Percentiles rank a stretch among this genome's conserved stretches.
Conservation (phyloP, 2,329 filamentous ascomycete genomes). For the Penicillium italicum region DNA sequence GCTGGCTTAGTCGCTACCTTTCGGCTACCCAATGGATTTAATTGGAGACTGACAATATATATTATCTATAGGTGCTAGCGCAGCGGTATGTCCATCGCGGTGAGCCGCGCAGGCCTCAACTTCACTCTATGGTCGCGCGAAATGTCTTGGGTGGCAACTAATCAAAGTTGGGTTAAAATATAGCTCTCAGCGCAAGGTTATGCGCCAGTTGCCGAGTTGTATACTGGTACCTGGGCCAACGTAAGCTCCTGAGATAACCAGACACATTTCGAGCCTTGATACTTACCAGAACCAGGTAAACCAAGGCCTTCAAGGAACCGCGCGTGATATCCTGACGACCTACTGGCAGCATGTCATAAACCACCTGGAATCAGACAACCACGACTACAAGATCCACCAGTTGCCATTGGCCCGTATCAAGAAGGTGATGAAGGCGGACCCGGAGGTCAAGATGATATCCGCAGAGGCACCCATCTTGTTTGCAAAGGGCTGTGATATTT, state of each 20-base stretch:
- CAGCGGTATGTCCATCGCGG: slow-evolving; percentile 53
- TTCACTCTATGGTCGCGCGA: background rate
- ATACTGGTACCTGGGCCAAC: slow-evolving; percentile 93
- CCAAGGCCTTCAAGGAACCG: slow-evolving; percentile 85
- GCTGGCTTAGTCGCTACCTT: background rate
- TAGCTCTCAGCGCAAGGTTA: slow-evolving; percentile 84
- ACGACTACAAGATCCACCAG: slow-evolving; percentile 98
- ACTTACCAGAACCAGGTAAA: slow-evolving; percentile 64
- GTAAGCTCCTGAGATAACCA: slow-evolving; percentile 50
- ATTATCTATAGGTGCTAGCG: slow-evolving; percentile 58
- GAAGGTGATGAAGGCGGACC: slow-evolving; percentile 99
- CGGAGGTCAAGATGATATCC: slow-evolving; percentile 99
- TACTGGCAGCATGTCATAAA: slow-evolving; percentile 99
- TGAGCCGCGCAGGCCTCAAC: background rate
- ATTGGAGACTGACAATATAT: slow-evolving; percentile 8
- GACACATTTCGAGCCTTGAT: background rate
- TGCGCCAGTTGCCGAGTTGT: slow-evolving; percentile 83
- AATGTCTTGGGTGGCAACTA: slow-evolving; percentile 1
- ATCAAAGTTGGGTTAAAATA: slow-evolving; percentile 21
- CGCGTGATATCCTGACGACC: slow-evolving; percentile 95
- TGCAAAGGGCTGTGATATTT: slow-evolving; percentile 97
- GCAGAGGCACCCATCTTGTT: slow-evolving; percentile 97
- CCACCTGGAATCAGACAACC: slow-evolving; percentile 87
- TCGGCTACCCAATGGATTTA: background rate
- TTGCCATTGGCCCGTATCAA: slow-evolving; percentile 97